A percentile compares a stretch with the other conserved stretches of the same genome.
phyloP scores from a whole-genome alignment of 2,329 filamentous ascomycete species.

The Fusarium mexicanum region DNA sequence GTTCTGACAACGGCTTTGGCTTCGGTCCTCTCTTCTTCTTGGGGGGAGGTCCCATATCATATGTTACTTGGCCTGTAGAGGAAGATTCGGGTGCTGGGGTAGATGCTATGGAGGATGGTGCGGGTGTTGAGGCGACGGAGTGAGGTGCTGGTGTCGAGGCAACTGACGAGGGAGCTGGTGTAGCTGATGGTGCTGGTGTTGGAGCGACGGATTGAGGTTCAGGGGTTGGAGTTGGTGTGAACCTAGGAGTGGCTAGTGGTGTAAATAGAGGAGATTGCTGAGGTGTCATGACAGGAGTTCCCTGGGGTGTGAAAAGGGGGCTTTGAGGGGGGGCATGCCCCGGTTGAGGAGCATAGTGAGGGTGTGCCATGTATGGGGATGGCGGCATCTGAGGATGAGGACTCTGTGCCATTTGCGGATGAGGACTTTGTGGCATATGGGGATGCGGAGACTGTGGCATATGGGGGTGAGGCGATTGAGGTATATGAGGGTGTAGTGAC shows the following conservation, averaged over 20 bases:
- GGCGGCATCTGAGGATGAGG: not conserved
- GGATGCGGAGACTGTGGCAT: not conserved
- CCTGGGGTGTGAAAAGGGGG: not conserved
- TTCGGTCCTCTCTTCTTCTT: conserved; percentile 16
- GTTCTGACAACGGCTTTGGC: conserved; percentile 22
- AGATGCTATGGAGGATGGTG: not conserved
- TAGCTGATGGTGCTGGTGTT: not conserved
- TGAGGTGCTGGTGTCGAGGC: not conserved
- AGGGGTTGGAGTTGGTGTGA: not conserved
- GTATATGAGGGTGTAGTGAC: not conserved
- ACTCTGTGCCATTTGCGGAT: not conserved
- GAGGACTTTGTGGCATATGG: not conserved
- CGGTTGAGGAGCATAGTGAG: not conserved
- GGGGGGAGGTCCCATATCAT: not conserved
- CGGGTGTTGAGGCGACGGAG: not conserved
- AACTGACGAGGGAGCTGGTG: not conserved
- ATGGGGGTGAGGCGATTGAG: not conserved
- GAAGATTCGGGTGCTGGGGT: not conserved
- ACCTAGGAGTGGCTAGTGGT: not conserved
- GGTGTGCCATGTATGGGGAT: not conserved
- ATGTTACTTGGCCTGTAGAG: not conserved
- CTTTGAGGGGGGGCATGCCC: not conserved
- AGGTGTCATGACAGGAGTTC: not conserved
- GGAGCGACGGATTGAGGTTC: not conserved
- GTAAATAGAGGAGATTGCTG: conserved; percentile 1